Conservation (phyloP, 768 basidiomycete genomes). For the Psilocybe tampanensis region DNA sequence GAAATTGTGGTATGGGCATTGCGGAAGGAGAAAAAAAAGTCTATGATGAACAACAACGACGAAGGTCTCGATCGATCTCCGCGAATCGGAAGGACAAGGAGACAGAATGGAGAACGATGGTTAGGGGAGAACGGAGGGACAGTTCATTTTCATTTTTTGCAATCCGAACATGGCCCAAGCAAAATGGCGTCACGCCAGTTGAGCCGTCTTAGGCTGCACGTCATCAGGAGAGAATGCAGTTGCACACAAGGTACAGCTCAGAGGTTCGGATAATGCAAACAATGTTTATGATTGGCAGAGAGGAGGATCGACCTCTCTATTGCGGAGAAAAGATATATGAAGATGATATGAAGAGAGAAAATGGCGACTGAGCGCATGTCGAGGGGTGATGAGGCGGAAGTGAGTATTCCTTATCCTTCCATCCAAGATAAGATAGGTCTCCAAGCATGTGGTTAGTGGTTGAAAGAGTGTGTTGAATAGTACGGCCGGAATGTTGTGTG, state of each 20-base stretch:
- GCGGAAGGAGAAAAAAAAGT: neutral
- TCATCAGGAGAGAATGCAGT: too few relatives aligned
- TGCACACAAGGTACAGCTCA: neutral
- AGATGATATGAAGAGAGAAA: neutral
- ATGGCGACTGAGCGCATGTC: neutral
- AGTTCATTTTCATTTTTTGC: too few relatives aligned
- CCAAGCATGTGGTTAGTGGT: neutral
- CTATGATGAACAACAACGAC: neutral
- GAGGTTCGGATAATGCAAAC: neutral
- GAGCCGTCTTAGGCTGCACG: neutral
- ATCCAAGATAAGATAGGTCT: neutral
- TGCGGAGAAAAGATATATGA: constrained; percentile 4
- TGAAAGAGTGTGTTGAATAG: constrained; percentile 4
- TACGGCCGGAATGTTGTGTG: constrained; percentile 6
- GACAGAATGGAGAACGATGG: neutral
- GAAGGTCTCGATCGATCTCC: neutral
- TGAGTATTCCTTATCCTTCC: neutral
- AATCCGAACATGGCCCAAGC: neutral
- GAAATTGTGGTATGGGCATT: neutral
- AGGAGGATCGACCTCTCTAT: neutral
- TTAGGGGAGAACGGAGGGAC: neutral
- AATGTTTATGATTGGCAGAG: constrained; percentile 9
- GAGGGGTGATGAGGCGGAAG: neutral
- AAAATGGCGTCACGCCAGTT: neutral
- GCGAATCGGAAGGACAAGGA: neutral